Conservation (phyloP, 192 early-diverging fungal genomes). For the Backusella australiensis region DNA sequence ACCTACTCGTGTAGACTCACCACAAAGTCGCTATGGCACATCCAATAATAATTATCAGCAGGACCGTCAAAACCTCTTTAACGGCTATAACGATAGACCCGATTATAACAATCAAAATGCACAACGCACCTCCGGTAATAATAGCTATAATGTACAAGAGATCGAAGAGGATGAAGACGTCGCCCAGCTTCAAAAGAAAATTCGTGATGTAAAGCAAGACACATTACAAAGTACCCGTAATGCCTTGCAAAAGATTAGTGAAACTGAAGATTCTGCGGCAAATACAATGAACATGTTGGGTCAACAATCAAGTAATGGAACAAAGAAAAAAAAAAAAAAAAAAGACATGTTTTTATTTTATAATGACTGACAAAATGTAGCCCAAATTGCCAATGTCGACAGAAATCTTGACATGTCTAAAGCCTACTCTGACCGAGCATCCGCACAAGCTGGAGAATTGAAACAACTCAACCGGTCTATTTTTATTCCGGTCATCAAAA, state of each 20-base stretch:
- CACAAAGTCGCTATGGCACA: not conserved
- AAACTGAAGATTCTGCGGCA: conserved; percentile 57
- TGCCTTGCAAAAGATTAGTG: conserved; percentile 57
- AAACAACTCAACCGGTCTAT: conserved; percentile 73
- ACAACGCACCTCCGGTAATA: not conserved
- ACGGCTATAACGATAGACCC: not conserved
- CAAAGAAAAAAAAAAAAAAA: not conserved
- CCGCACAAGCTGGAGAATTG: conserved; percentile 50
- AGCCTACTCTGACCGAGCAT: conserved; percentile 51
- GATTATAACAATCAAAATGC: not conserved
- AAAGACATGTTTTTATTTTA: not conserved
- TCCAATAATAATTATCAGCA: not conserved
- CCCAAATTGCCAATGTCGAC: conserved; percentile 47
- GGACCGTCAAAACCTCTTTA: conserved; percentile 13
- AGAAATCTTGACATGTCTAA: conserved; percentile 62
- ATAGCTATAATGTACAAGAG: not conserved
- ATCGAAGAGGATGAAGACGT: conserved; percentile 63
- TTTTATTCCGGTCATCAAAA: conserved; percentile 64
- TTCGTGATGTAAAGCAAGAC: conserved; percentile 58
- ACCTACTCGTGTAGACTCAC: not conserved
- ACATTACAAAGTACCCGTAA: conserved; percentile 65
- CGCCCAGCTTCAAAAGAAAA: conserved; percentile 53
- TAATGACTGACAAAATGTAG: conserved; percentile 2
- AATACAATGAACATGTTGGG: conserved; percentile 64
- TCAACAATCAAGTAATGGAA: conserved; percentile 53